These are phyloP conservation scores for Chalaropsis thielavioides DNA, from an alignment of 2,329 filamentous ascomycete species.

Conservation along the genomic window DNA sequence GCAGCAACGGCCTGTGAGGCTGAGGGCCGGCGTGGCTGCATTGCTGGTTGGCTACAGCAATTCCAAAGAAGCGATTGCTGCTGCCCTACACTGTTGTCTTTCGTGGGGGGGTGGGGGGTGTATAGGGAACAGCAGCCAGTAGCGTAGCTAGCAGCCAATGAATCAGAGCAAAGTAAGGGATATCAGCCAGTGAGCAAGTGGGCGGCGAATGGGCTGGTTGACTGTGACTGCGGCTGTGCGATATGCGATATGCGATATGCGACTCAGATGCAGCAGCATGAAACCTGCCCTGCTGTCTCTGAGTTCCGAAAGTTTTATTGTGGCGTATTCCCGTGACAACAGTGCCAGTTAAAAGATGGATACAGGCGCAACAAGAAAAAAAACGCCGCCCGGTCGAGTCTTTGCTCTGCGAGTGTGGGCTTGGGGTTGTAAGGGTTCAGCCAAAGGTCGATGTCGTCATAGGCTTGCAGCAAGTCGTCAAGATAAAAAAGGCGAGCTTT, in stretches of 20 bases:
- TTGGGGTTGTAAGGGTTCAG: background rate
- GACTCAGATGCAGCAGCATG: background rate
- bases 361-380: too few species aligned
- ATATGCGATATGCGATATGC: background rate
- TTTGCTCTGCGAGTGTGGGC: background rate
- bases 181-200: background rate
- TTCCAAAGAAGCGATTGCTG: slow-evolving; percentile 17
- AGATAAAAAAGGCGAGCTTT: background rate
- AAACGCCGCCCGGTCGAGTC: background rate
- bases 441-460: background rate
- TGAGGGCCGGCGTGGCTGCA: slow-evolving; percentile 25
- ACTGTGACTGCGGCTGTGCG: background rate
- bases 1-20: slow-evolving; percentile 36
- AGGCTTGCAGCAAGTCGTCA: background rate
- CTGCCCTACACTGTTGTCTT: slow-evolving; percentile 15
- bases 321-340: background rate
- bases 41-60: slow-evolving; percentile 22
- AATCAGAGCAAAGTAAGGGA: background rate
- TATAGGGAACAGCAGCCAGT: background rate
- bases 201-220: background rate
- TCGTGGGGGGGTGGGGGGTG: slow-evolving; percentile 24
- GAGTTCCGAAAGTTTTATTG: background rate
- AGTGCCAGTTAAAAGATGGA: background rate
- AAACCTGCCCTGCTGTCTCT: background rate
- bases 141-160: background rate